phyloP scores from a whole-genome alignment of 306 rosid genomes.

The Adenanthera pavonina region DNA sequence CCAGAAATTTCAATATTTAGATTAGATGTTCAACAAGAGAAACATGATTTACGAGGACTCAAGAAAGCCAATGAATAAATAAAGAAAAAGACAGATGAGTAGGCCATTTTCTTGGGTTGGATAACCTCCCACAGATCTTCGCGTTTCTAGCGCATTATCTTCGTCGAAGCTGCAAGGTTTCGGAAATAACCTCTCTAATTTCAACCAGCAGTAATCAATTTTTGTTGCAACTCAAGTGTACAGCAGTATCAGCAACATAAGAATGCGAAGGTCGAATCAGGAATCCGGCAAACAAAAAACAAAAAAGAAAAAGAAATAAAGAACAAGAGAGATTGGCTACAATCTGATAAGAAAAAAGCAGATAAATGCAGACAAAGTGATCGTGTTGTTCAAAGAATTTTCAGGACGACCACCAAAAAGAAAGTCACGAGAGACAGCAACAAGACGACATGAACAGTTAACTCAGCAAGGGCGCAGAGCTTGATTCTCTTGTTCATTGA shows the following conservation, averaged over 20 bases:
- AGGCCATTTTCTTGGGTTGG: neutral
- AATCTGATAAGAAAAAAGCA: neutral
- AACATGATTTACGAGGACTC: neutral
- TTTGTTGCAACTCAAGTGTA: neutral
- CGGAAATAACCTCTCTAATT: neutral
- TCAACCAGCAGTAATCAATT: neutral
- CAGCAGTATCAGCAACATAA: neutral
- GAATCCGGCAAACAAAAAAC: neutral
- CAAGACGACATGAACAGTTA: slow-evolving; percentile 50
- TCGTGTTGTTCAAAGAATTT: slow-evolving; percentile 8
- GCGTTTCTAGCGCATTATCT: neutral
- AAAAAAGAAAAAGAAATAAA: neutral
- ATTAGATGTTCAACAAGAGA: neutral
- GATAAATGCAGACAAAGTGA: slow-evolving; percentile 2
- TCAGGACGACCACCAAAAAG: slow-evolving; percentile 41
- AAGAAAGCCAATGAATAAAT: neutral
- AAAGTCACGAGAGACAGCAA: slow-evolving; percentile 47
- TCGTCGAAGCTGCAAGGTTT: neutral
- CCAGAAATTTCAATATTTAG: neutral
- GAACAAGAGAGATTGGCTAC: neutral
- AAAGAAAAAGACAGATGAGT: neutral
- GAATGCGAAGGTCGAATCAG: neutral
- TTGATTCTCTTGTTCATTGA: slow-evolving; percentile 53
- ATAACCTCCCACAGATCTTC: neutral
- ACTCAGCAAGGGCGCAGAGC: slow-evolving; percentile 52